A percentile compares a stretch with the other conserved stretches of the same genome.
Conservation (phyloP, 2,329 filamentous ascomycete genomes). For the Endoconidiophora laricicola region DNA sequence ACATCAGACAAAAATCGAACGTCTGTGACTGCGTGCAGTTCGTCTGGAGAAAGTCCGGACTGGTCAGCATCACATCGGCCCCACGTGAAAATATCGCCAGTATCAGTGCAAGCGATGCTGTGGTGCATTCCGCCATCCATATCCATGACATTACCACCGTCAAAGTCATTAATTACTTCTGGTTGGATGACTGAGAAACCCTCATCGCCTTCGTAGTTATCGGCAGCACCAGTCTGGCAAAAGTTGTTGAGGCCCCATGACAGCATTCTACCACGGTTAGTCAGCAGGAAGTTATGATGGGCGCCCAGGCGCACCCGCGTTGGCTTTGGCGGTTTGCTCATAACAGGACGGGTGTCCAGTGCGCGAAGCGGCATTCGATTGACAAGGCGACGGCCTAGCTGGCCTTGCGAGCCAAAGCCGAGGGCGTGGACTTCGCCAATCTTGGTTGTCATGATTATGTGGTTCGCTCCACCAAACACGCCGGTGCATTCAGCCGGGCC, state of each 20-base stretch:
- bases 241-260: slow-evolving; percentile 58
- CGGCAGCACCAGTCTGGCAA: slow-evolving; percentile 48
- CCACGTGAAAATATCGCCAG: slow-evolving; percentile 28
- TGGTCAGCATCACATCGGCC: slow-evolving; percentile 28
- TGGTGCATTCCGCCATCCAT: slow-evolving; percentile 50
- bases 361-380: slow-evolving; percentile 32
- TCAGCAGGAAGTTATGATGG: slow-evolving; percentile 55
- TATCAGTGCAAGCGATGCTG: slow-evolving; percentile 30
- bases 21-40: slow-evolving; percentile 2
- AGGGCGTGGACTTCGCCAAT: slow-evolving; percentile 36
- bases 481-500: slow-evolving; percentile 33
- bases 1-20: slow-evolving; percentile 1
- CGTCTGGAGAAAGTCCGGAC: slow-evolving; percentile 8
- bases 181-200: slow-evolving; percentile 16
- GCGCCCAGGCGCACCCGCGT: slow-evolving; percentile 34
- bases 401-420: slow-evolving; percentile 37
- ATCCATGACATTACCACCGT: slow-evolving; percentile 34
- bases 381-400: slow-evolving; percentile 27
- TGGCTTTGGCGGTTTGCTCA: no score
- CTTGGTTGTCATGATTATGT: slow-evolving; percentile 36
- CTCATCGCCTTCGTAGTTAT: slow-evolving; percentile 37
- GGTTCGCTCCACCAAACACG: slow-evolving; percentile 39
- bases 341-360: slow-evolving; percentile 26
- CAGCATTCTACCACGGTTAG: slow-evolving; percentile 45
- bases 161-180: slow-evolving; percentile 21